Evolutionary conservation across 805 yeast genomes (phyloP), one percentile per base, ranked within the genome.

Genomic region (Wickerhamomyces silvicola): DNA sequence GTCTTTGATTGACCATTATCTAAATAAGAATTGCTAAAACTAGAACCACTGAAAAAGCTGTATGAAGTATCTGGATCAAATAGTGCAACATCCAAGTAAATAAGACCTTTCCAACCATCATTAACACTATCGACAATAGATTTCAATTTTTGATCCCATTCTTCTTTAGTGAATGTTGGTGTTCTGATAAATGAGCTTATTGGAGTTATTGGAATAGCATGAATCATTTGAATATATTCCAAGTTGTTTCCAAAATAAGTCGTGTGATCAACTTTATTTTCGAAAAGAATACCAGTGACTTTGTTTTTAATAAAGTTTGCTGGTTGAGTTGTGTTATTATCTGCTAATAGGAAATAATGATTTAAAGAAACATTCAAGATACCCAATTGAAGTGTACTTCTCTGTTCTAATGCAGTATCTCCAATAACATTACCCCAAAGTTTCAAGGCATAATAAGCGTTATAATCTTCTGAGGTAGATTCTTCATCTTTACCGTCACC

Each of bases 1-100:
- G 96, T 81, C 40, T 78, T 62, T 18, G 90, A 78, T 68, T 86
- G 90, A 3, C 97, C 97, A 36, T 74, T 73, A 48, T 88, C 97
- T 29, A 88, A 70, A 42, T 68, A 70, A 4, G 54, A 46, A n/a
- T 62, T 59, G 27, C 63, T 51, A 68, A 84, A 87, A 34, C 59
- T 61, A 6, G 62, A 44, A 21, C 71, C 51, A 2, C 78, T 52
- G 52, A 84, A 85, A 57, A 73, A 86, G 3, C 59, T 42, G 50
- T 76, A 85, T 0, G 94, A 67, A 1, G 68, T 35, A 22, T 53
- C 44, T 1, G 96, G 88, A 50, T 87, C 83, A 46, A 58, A 72
- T 13, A 88, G 59, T 0, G 95, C 95, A 33, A 70, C 65, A 52
- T 87, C 85, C 30, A 84, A 63, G 65, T 78, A 72, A 31, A 87